Evolutionary conservation across 176 grass and related monocot genomes (phyloP).

Genomic region (Musa troglodytarum): DNA sequence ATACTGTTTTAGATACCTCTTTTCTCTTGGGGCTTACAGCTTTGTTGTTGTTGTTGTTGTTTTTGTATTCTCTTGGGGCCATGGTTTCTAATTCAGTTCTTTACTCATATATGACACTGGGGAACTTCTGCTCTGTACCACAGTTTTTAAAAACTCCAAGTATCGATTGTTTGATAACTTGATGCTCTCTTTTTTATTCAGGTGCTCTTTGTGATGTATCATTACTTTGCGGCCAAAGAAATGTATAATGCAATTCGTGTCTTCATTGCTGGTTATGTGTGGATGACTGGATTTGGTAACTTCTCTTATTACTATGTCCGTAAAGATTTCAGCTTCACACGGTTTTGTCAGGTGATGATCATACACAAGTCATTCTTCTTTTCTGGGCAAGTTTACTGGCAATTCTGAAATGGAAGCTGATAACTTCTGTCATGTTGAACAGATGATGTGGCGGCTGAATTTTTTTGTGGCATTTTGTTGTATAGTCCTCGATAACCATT

Average conservation of each 20-base stretch:
- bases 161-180: not conserved
- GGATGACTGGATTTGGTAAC: slow-evolving; percentile 88
- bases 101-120: too few species aligned
- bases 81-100: too few species aligned
- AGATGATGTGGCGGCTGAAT: slow-evolving; percentile 31
- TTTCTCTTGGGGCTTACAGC: not conserved
- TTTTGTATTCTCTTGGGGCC: too few species aligned
- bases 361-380: not conserved
- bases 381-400: not conserved
- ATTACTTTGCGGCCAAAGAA: slow-evolving; percentile 62
- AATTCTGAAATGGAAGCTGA: not conserved
- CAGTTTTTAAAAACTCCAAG: not conserved
- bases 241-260: slow-evolving; percentile 79
- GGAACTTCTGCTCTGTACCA: too few species aligned
- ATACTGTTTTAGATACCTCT: not conserved
- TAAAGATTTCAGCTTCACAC: slow-evolving; percentile 69
- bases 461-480: slow-evolving; percentile 27
- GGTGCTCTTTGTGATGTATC: slow-evolving; percentile 84
- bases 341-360: slow-evolving; percentile 57
- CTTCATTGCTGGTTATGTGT: slow-evolving; percentile 76
- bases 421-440: not conserved
- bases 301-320: slow-evolving; percentile 78
- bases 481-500: slow-evolving; percentile 24
- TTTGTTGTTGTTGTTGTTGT: too few species aligned
- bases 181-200: slow-evolving; percentile 17